phyloP scores from a whole-genome alignment of 768 basidiomycete genomes.

The Exidia glandulosa region DNA sequence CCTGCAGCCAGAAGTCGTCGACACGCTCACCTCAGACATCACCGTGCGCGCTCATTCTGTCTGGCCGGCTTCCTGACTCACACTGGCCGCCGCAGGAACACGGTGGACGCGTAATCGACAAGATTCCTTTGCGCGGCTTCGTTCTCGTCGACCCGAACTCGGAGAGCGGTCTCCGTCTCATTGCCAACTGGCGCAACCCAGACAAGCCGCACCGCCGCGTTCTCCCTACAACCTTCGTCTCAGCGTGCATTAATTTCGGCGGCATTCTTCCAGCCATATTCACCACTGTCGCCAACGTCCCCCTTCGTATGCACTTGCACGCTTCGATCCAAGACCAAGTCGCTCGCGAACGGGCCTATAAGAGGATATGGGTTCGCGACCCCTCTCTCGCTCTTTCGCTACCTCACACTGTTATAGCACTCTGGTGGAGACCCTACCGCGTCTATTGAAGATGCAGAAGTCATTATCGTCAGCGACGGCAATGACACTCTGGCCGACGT shows the following conservation, averaged over 20 bases:
- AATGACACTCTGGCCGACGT: slow-evolving; percentile 47
- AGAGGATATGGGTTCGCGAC: slow-evolving; percentile 52
- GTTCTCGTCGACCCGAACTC: slow-evolving; percentile 60
- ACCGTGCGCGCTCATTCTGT: slow-evolving; percentile 28
- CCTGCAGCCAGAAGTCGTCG: slow-evolving; percentile 2
- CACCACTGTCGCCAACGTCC: slow-evolving; percentile 39
- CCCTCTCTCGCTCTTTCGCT: background rate
- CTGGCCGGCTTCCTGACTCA: background rate
- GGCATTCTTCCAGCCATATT: slow-evolving; percentile 70
- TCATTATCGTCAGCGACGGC: slow-evolving; percentile 74
- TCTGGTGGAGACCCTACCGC: slow-evolving; percentile 72
- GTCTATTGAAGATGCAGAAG: slow-evolving; percentile 56
- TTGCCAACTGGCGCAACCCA: slow-evolving; percentile 37
- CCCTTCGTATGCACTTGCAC: slow-evolving; percentile 72
- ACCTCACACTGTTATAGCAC: slow-evolving; percentile 32
- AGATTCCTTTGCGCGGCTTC: slow-evolving; percentile 69
- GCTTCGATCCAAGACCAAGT: slow-evolving; percentile 71
- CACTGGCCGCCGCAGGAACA: slow-evolving; percentile 34
- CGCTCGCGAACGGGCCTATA: slow-evolving; percentile 51
- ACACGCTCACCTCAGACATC: slow-evolving; percentile 40
- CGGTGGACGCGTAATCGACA: slow-evolving; percentile 66
- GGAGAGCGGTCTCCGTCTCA: slow-evolving; percentile 59
- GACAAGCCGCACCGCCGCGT: slow-evolving; percentile 69
- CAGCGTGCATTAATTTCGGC: slow-evolving; percentile 73
- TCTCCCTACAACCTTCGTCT: slow-evolving; percentile 72